phyloP scores from a whole-genome alignment of 169 alveolate species.

The Ophryocystis elektroscirrha region DNA sequence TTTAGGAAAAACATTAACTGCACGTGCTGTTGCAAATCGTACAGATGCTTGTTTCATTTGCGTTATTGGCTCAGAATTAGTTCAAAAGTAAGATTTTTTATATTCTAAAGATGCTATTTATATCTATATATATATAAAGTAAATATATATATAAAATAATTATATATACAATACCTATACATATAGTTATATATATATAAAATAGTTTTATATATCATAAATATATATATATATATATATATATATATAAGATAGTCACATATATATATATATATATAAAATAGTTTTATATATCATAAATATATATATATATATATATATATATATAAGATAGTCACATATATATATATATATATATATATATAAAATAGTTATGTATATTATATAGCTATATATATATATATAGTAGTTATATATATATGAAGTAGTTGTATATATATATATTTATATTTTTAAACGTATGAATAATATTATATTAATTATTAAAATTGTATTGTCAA shows the following conservation, averaged over 20 bases:
- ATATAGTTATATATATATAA: not conserved
- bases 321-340: too few species aligned
- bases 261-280: too few species aligned
- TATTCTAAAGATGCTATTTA: not conserved
- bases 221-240: not conserved
- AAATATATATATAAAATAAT: not conserved
- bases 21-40: conserved; percentile 97
- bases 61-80: conserved; percentile 94
- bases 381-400: not conserved
- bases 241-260: conserved; percentile 1
- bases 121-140: not conserved
- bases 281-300: too few species aligned
- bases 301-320: too few species aligned
- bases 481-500: too few species aligned
- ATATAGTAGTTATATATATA: not conserved
- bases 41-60: conserved; percentile 95
- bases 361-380: not conserved
- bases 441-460: too few species aligned
- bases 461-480: too few species aligned
- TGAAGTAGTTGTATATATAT: not conserved
- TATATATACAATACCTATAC: not conserved
- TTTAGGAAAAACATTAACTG: conserved; percentile 83
- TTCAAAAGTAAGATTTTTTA: conserved; percentile 60
- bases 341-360: too few species aligned
- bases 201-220: not conserved